Evolutionary conservation across 345 rosid species (phyloP).

Genomic region (Triadica sebifera): DNA sequence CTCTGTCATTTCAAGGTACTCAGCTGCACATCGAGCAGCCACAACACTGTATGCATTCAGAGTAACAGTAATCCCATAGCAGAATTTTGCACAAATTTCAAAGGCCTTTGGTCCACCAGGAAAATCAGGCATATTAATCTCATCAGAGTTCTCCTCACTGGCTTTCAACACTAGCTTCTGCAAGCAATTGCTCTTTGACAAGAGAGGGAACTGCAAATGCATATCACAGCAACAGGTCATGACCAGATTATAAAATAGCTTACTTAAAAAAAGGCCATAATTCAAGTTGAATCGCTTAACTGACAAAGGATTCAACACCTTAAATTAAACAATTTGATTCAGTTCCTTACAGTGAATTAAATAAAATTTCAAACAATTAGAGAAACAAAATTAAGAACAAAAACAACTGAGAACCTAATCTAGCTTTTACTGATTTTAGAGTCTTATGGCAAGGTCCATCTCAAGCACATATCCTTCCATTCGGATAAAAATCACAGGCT

Average conservation of each 20-base stretch:
- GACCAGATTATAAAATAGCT: not conserved
- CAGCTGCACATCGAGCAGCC: slow-evolving; percentile 84
- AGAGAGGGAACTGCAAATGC: slow-evolving; percentile 75
- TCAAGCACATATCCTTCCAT: too few species aligned
- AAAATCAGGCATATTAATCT: slow-evolving; percentile 54
- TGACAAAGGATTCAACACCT: not conserved
- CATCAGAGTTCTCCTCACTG: slow-evolving; percentile 52
- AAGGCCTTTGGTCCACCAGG: slow-evolving; percentile 91
- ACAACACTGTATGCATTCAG: slow-evolving; percentile 85
- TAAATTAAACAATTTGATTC: not conserved
- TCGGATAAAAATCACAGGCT: too few species aligned
- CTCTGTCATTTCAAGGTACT: slow-evolving; percentile 92
- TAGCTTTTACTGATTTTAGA: not conserved
- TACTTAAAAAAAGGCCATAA: not conserved
- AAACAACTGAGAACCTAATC: not conserved
- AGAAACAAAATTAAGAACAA: too few species aligned
- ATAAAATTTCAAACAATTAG: not conserved
- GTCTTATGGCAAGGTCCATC: not conserved
- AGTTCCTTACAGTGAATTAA: not conserved
- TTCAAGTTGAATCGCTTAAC: not conserved
- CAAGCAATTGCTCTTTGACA: slow-evolving; percentile 77
- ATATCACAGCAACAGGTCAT: slow-evolving; percentile 9
- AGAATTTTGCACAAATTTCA: slow-evolving; percentile 92
- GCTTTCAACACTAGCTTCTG: slow-evolving; percentile 57
- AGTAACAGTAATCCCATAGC: slow-evolving; percentile 86